phyloP scores from a whole-genome alignment of 2,329 filamentous ascomycete genomes.

The Epichloe brachyelytri region DNA sequence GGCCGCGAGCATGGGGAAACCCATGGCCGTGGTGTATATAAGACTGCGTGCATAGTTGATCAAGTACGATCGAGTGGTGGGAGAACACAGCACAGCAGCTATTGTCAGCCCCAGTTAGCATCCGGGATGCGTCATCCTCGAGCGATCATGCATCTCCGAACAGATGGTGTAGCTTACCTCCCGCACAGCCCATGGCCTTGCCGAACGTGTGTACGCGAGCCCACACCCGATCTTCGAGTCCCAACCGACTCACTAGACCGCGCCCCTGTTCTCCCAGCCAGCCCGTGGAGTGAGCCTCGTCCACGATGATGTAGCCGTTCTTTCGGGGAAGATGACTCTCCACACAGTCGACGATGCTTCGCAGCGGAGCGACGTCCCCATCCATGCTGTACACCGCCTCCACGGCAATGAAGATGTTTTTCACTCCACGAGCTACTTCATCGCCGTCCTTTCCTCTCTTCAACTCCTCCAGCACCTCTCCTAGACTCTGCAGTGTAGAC shows the following conservation, averaged over 20 bases:
- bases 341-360: slow-evolving; percentile 44
- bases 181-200: slow-evolving; percentile 54
- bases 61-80: slow-evolving; percentile 47
- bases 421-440: slow-evolving; percentile 21
- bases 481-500: slow-evolving; percentile 11
- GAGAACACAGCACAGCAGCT: slow-evolving; percentile 48
- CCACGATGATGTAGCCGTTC: slow-evolving; percentile 52
- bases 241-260: slow-evolving; percentile 44
- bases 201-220: slow-evolving; percentile 53
- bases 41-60: slow-evolving; percentile 65
- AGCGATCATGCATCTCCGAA: too few species aligned
- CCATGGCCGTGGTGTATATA: slow-evolving; percentile 62
- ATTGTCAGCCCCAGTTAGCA: not conserved
- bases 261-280: slow-evolving; percentile 41
- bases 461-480: slow-evolving; percentile 17
- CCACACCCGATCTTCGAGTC: slow-evolving; percentile 42
- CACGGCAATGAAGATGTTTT: slow-evolving; percentile 53
- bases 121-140: accelerated
- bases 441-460: slow-evolving; percentile 20
- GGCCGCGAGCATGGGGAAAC: slow-evolving; percentile 45
- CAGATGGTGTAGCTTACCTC: slow-evolving; percentile 38
- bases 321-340: slow-evolving; percentile 39
- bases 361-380: slow-evolving; percentile 56
- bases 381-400: slow-evolving; percentile 77
- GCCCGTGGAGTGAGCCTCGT: slow-evolving; percentile 56